Base-by-base conservation (phyloP, 2,329 filamentous ascomycete genomes). In the Aspergillus ustus region DNA sequence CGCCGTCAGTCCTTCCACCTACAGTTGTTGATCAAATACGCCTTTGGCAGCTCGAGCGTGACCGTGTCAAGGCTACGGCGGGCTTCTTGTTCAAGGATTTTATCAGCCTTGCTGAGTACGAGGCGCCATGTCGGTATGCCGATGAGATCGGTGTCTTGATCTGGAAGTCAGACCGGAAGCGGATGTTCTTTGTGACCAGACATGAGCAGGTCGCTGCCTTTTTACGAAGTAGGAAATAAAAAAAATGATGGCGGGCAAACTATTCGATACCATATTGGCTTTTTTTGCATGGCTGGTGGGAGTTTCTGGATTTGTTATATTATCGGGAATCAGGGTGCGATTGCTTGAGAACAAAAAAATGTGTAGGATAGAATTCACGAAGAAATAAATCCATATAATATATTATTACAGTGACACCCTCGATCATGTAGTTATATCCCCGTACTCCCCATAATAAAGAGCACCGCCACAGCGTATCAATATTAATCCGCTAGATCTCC, bases 11-110 rank as follows among this genome's bases (percentile, higher is more conserved):
- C 17, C 84, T 99, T 2, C 95, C 96, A 1, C 93, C 95, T 0
- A 98, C 96, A 0, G 95, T 99, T 17, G 92, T 97, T 65, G 95
- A 99, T 77, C 95, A 99, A 81, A 97, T 99, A 71, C 86, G 93
- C 2, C 86, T 99, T 20, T 99, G 95, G 95, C 94, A 99, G 81
- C 88, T 98, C 56, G 95, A 99, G 78, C 93, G 94, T 66, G 95
- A 99, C 80, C 87, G 95, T 54, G 96, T 99, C 86, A 91, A 91
- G 75, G 88, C 91, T 1, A 92, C 88, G 5, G 81, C 85, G 0
- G 95, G 95, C 0, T 98, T 92, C 75, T 76, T 98, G 29, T 96
- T 99, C 82, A 90, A 90, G 72, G 94, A 98, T 65, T 97, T 98
- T 72, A 87, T 88, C 48, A 88, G 84, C 49, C 85, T 92, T 11